Base-by-base conservation (phyloP, 305 asterid species). In the Fraxinus latifolia region DNA sequence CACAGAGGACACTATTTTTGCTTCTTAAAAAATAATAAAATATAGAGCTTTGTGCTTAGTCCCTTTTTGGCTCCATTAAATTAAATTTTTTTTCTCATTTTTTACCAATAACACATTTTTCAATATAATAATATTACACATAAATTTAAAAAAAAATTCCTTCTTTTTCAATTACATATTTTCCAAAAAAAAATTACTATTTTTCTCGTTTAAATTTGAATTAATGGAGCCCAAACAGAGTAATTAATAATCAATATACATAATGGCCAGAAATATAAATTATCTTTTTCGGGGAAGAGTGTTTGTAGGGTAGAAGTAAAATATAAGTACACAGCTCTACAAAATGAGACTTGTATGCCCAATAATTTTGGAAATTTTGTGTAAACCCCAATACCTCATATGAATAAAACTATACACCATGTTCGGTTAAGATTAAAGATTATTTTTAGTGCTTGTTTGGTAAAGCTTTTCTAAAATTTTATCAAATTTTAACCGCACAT, bases 231-330 rank as follows among this genome's bases (percentile, higher is more conserved):
- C 37, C 37, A 33, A 4, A 4, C 0, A 5, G 37, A 1, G 6
- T 6, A 27, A 8, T 39, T 8, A 8, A 14, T 8, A 39, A 9
- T 42, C 15, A 42, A 42, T 34, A 42, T 42, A 53, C 67, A 55
- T 55, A 55, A 55, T 9, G 17, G 25, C 67, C 67, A 55, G 25
- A 55, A 17, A 15, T 55, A 5, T 17, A 55, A 15, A 5, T 55
- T 55, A n/a, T 17, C 67, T 1, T 55, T 17, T 55, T 5, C 17
- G 7, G 67, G 67, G 11, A 55, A 5, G 25, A 7, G 67, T 33
- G 78, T 85, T 85, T 82, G 88, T 81, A 70, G 87, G 88, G 80
- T 74, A 80, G 78, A 70, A 15, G 67, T n/a, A n/a, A 53, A 53
- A 58, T 17, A 6, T 0, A 58, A 58, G 68, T 58, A 17, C 25